Evolutionary conservation across 768 basidiomycete species (phyloP).

Genomic region (Strobilomyces echinocephalus): DNA sequence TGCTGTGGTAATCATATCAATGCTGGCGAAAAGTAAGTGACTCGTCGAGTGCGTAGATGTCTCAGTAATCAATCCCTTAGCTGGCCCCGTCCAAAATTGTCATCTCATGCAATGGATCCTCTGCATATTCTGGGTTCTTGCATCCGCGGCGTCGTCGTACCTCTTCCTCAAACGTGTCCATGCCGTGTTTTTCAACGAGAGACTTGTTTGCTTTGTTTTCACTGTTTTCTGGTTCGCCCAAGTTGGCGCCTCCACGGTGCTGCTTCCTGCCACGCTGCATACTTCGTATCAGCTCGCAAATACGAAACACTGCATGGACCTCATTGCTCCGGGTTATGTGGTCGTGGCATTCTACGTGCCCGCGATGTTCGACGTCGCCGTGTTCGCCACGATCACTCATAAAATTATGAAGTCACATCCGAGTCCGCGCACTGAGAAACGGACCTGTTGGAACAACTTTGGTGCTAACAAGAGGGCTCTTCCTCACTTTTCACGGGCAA

Average conservation of each 20-base stretch:
- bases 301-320: constrained; percentile 32
- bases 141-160: constrained; percentile 27
- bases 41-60: not conserved
- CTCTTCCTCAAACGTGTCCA: constrained; percentile 38
- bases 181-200: constrained; percentile 29
- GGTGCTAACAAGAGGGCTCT: constrained; percentile 21
- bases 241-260: constrained; percentile 23
- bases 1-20: constrained; percentile 14
- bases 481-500: constrained; percentile 29
- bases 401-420: constrained; percentile 23
- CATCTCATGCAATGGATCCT: constrained; percentile 13
- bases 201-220: constrained; percentile 20
- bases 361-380: constrained; percentile 30
- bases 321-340: constrained; percentile 19
- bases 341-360: constrained; percentile 27
- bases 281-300: constrained; percentile 27
- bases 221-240: constrained; percentile 31
- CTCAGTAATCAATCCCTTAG: constrained; percentile 4
- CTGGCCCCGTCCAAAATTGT: constrained; percentile 23
- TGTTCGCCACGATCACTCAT: constrained; percentile 33
- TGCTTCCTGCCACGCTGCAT: constrained; percentile 24
- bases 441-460: constrained; percentile 16
- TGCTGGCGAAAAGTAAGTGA: constrained; percentile 18
- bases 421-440: constrained; percentile 1
- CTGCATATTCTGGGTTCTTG: constrained; percentile 15